These are phyloP conservation scores for Paramarasmius palmivorus DNA, from an alignment of 1,284 basidiomycete species.

Conservation along the genomic window DNA sequence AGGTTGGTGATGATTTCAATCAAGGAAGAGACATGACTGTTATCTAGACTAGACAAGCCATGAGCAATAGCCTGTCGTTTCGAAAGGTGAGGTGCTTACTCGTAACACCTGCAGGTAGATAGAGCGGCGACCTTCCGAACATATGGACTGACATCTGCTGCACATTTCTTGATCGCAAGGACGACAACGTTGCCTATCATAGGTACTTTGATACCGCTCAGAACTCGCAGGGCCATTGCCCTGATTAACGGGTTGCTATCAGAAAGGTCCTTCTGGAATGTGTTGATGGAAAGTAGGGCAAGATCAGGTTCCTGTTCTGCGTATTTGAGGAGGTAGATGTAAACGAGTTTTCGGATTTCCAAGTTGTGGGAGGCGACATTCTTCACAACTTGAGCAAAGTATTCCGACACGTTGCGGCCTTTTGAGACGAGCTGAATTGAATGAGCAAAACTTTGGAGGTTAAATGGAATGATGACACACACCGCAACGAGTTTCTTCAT, in stretches of 20 bases:
- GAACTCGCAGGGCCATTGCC: constrained; percentile 92
- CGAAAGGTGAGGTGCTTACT: constrained; percentile 57
- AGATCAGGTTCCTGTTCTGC: constrained; percentile 93
- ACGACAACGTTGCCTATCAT: constrained; percentile 88
- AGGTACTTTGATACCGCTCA: constrained; percentile 88
- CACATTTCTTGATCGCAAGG: constrained; percentile 89
- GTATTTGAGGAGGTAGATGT: constrained; percentile 94
- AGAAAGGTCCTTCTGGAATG: constrained; percentile 95
- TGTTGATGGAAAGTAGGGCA: constrained; percentile 95
- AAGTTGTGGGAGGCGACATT: constrained; percentile 89
- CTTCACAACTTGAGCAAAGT: constrained; percentile 94
- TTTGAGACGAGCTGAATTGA: constrained; percentile 84
- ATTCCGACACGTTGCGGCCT: constrained; percentile 87
- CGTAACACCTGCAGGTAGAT: constrained; percentile 85
- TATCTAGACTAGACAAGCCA: constrained; percentile 63
- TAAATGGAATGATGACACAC: constrained; percentile 28
- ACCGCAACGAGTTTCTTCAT: constrained; percentile 94
- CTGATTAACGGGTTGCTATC: constrained; percentile 92
- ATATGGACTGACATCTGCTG: constrained; percentile 89
- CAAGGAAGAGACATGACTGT: constrained; percentile 69
- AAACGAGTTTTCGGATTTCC: constrained; percentile 95
- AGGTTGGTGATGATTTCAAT: constrained; percentile 76
- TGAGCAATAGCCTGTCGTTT: too few relatives aligned
- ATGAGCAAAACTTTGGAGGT: background rate
- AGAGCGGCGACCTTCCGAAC: constrained; percentile 91